Evolutionary conservation across 208 protist genomes (phyloP).

Genomic region (Trypanosoma boissoni): DNA sequence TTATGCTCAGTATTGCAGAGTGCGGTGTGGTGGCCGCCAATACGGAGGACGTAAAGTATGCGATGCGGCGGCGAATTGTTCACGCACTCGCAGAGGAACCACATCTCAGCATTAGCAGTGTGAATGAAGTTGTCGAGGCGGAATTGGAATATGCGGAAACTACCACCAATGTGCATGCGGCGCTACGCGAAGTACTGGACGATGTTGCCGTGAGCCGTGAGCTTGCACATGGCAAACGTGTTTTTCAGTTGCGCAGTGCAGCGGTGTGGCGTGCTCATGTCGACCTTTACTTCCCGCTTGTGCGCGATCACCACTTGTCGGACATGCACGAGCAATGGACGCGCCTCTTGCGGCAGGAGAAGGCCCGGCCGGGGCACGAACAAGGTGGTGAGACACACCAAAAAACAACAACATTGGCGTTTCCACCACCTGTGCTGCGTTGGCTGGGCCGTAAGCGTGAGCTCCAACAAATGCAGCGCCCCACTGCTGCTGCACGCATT

Average conservation of each 20-base stretch:
- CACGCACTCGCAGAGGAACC: conserved; percentile 11
- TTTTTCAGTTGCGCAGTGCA: conserved; percentile 51
- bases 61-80: conserved; percentile 5
- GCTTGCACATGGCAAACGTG: conserved; percentile 20
- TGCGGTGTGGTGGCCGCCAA: conserved; percentile 2
- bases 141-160: conserved; percentile 4
- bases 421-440: conserved; percentile 13
- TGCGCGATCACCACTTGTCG: conserved; percentile 29
- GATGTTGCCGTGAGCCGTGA: conserved; percentile 35
- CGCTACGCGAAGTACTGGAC: conserved; percentile 26
- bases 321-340: conserved; percentile 34
- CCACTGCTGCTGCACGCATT: conserved; percentile 19
- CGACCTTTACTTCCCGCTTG: conserved; percentile 40
- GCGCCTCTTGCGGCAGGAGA: conserved; percentile 19
- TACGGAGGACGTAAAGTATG: conserved; percentile 1
- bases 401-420: not conserved
- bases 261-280: conserved; percentile 45
- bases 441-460: conserved; percentile 11
- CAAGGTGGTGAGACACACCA: not conserved
- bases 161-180: not conserved
- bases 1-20: conserved; percentile 37
- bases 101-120: not conserved
- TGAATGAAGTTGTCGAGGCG: not conserved
- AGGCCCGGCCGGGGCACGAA: conserved; percentile 1
- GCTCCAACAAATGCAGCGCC: conserved; percentile 27